Base-by-base conservation (phyloP, 2,329 filamentous ascomycete species). In the Alternaria ethzedia region DNA sequence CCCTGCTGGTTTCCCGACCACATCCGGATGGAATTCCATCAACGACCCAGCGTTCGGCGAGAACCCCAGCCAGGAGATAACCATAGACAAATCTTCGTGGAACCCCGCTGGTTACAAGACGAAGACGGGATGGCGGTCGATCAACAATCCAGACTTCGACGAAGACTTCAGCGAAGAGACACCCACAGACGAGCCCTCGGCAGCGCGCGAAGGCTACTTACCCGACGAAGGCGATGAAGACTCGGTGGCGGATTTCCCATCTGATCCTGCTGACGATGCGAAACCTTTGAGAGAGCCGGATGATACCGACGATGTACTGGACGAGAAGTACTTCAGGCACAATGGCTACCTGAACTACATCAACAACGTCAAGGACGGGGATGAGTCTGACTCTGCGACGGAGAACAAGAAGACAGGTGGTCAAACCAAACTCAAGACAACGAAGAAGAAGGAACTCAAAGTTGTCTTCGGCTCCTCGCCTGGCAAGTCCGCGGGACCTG, bases 301-400 rank as follows among this genome's bases (percentile, higher is more conserved):
- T 3, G 46, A 57, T 13, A 41, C 9, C 9, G 6, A 20, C 5
- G 9, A 57, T 20, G 15, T 5, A 32, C n/a, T 56, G 6, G 46
- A 63, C 11, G 52, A 28, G 6, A 61, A 55, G 32, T 64, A 64
- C n/a, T 61, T 61, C 30, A 58, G 36, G 6, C 47, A 57, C 20
- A 56, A 54, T 20, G 41, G 32, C n/a, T 64, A 64, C 43, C 15
- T 61, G 11, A 17, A 54, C 6, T 28, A 54, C 44, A 20, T 57
- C 26, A 54, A 36, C 36, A 32, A 36, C 23, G 20, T 21, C 15
- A 12, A 28, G 21, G 21, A 15, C 3, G 8, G 9, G 8, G 20
- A 41, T 45, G 36, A 20, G n/a, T 15, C 11, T 15, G 21, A 21
- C 25, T 6, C 10, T n/a, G 13, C 20, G 12, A 43, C 15, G 6